phyloP scores from a whole-genome alignment of 148 eudicot genomes.

The Rhododendron williamsianum region DNA sequence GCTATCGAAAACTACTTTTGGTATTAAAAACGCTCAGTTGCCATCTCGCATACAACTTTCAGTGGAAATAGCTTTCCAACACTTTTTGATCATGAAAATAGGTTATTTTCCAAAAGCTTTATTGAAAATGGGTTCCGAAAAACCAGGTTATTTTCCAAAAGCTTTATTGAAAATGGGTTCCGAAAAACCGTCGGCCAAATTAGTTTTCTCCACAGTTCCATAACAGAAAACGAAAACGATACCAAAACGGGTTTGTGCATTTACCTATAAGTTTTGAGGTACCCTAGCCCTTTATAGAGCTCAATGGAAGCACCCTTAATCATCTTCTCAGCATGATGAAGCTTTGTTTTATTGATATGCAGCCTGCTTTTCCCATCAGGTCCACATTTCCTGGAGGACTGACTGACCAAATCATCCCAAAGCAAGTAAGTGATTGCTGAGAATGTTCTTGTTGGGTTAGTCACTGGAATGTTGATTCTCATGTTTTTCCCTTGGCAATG shows the following conservation, averaged over 20 bases:
- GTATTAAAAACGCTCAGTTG: background rate
- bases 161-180: background rate
- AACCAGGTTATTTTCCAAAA: background rate
- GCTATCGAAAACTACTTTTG: background rate
- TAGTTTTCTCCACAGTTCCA: background rate
- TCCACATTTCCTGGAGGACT: constrained; percentile 59
- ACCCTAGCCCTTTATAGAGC: constrained; percentile 75
- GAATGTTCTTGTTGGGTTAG: constrained; percentile 71
- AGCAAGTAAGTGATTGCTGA: constrained; percentile 75
- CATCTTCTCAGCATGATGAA: constrained; percentile 93
- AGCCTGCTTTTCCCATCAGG: constrained; percentile 41
- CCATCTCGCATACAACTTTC: background rate
- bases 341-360: constrained; percentile 66
- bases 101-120: too few relatives aligned
- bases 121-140: background rate
- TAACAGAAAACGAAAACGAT: background rate
- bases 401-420: constrained; percentile 65
- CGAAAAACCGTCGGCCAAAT: background rate
- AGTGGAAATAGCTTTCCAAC: background rate
- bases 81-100: background rate
- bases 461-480: constrained; percentile 73
- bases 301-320: constrained; percentile 51
- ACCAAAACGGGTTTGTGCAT: background rate
- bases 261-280: constrained; percentile 86
- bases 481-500: constrained; percentile 61